These are phyloP conservation scores for Fusarium hostae DNA, from an alignment of 2,329 filamentous ascomycete genomes.

Conservation along the genomic window DNA sequence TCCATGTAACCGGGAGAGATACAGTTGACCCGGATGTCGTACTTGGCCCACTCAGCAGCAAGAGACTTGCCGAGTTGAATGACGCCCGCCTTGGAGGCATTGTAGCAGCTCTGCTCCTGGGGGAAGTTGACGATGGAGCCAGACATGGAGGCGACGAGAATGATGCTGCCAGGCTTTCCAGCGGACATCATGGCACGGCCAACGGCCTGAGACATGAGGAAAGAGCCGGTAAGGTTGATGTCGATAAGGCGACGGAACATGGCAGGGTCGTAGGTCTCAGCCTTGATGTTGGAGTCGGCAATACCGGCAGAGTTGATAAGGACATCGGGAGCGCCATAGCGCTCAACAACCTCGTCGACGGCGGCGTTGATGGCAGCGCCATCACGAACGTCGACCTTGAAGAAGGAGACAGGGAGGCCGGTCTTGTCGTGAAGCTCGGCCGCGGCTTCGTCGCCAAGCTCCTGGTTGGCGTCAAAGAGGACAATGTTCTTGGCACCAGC, in stretches of 20 bases:
- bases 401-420: slow-evolving; percentile 79
- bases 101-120: slow-evolving; percentile 85
- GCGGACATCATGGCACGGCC: slow-evolving; percentile 79
- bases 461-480: slow-evolving; percentile 82
- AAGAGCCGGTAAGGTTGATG: slow-evolving; percentile 84
- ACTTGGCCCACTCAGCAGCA: slow-evolving; percentile 85
- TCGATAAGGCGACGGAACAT: slow-evolving; percentile 84
- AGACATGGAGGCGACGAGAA: slow-evolving; percentile 84
- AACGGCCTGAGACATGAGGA: slow-evolving; percentile 79
- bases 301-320: slow-evolving; percentile 85
- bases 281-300: slow-evolving; percentile 85
- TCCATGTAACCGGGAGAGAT: slow-evolving; percentile 91
- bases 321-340: slow-evolving; percentile 77
- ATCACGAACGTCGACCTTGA: slow-evolving; percentile 82
- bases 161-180: slow-evolving; percentile 76
- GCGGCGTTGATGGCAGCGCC: slow-evolving; percentile 75
- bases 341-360: slow-evolving; percentile 71
- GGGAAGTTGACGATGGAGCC: slow-evolving; percentile 88
- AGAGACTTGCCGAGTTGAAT: slow-evolving; percentile 83
- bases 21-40: slow-evolving; percentile 84
- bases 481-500: slow-evolving; percentile 78
- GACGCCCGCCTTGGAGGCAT: slow-evolving; percentile 84
- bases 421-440: slow-evolving; percentile 77
- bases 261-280: slow-evolving; percentile 78
- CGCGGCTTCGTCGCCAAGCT: slow-evolving; percentile 76